These are phyloP conservation scores for Biscogniauxia sp. DNA, from an alignment of 2,329 filamentous ascomycete genomes.

Conservation along the genomic window DNA sequence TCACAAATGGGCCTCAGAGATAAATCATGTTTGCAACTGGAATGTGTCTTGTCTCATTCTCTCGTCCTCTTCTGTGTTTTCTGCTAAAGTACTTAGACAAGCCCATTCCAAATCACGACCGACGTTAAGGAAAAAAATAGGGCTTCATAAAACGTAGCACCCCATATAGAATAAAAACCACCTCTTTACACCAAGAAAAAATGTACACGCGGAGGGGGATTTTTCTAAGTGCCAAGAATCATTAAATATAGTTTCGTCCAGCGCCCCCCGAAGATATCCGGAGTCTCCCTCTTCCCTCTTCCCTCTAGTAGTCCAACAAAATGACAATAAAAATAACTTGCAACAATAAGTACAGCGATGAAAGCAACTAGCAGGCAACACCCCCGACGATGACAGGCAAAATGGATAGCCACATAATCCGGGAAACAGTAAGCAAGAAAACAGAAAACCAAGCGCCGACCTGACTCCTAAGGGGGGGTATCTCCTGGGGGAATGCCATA, in stretches of 20 bases:
- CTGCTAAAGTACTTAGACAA: neutral
- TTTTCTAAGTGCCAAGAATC: neutral
- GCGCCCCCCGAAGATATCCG: neutral
- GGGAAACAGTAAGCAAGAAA: neutral
- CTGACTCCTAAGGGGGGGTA: neutral
- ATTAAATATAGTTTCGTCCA: neutral
- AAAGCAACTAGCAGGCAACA: neutral
- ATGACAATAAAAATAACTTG: neutral
- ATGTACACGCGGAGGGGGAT: neutral
- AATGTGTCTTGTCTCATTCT: neutral
- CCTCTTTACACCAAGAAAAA: neutral
- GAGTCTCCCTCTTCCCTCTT: neutral
- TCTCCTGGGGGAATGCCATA: neutral
- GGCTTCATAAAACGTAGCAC: neutral
- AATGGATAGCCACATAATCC: neutral
- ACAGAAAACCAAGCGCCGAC: neutral
- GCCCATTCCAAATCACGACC: neutral
- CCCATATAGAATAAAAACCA: neutral
- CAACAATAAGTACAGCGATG: neutral
- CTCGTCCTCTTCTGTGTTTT: neutral
- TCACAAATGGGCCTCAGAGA: neutral
- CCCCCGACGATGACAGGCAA: neutral
- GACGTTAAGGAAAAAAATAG: neutral
- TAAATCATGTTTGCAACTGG: neutral
- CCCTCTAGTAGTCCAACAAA: neutral